A percentile compares a stretch with the other conserved stretches of the same genome.
phyloP scores from a whole-genome alignment of 148 eudicot species.

The Nepenthes mirabilis region DNA sequence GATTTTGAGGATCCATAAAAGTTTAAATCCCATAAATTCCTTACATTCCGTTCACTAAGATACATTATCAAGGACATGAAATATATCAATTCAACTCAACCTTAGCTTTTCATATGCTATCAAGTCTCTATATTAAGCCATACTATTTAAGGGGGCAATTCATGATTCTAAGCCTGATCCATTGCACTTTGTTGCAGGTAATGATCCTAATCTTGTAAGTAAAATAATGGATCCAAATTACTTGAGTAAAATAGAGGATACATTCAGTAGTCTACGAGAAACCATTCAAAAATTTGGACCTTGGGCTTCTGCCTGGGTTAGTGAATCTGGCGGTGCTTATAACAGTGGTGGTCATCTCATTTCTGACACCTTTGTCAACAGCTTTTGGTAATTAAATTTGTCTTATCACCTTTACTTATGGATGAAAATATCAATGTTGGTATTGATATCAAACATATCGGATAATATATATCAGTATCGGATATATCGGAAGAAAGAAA shows the following conservation, averaged over 20 bases:
- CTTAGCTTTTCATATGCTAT: no score
- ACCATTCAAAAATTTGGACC: constrained; percentile 47
- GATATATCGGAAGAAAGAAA: no score
- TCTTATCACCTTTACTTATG: neutral
- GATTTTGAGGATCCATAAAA: no score
- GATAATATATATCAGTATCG: no score
- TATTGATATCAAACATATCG: no score
- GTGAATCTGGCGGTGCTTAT: constrained; percentile 92
- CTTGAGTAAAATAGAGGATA: constrained; percentile 33
- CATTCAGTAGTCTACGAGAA: constrained; percentile 31
- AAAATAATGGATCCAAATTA: constrained; percentile 58
- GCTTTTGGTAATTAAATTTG: constrained; percentile 62
- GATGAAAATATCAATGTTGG: no score
- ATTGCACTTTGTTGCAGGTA: constrained; percentile 32
- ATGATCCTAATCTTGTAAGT: constrained; percentile 42
- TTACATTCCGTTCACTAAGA: no score
- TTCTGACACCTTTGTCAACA: constrained; percentile 64
- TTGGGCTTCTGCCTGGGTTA: constrained; percentile 95
- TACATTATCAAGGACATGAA: no score
- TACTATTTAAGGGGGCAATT: neutral
- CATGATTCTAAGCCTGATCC: neutral
- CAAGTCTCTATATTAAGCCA: neutral
- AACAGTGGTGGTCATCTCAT: constrained; percentile 74
- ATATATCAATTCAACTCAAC: no score
- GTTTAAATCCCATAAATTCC: no score